A percentile compares a stretch with the other conserved stretches of the same genome.
phyloP scores from a whole-genome alignment of 208 protist genomes.

The Leishmania tarentolae region DNA sequence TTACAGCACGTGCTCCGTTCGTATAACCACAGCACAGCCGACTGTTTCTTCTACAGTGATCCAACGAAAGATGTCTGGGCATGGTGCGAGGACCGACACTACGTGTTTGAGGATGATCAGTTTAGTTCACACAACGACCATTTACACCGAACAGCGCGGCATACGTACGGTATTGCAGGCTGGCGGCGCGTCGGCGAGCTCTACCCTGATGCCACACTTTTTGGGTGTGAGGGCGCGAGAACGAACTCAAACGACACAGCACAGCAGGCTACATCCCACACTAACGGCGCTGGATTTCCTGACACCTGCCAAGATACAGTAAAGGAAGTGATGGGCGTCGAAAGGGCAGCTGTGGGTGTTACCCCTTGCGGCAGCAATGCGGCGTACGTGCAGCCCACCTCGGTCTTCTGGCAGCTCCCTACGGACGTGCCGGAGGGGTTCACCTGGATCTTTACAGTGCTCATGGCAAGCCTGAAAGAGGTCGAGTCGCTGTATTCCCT shows the following conservation, averaged over 20 bases:
- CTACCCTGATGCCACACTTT: conserved; percentile 54
- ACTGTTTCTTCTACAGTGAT: conserved; percentile 74
- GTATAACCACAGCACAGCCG: conserved; percentile 40
- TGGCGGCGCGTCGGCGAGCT: conserved; percentile 75
- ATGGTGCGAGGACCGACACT: conserved; percentile 46
- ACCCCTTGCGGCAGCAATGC: background rate
- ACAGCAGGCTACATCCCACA: too few relatives aligned
- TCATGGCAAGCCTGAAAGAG: conserved; percentile 41
- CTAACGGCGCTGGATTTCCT: background rate
- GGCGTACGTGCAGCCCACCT: background rate
- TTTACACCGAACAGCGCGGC: conserved; percentile 39
- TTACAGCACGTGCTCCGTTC: conserved; percentile 35
- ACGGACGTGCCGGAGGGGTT: conserved; percentile 34
- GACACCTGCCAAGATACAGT: background rate
- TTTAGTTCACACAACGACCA: conserved; percentile 59
- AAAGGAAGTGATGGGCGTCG: background rate
- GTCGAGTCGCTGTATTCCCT: conserved; percentile 10
- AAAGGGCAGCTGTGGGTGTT: background rate
- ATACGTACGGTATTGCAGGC: conserved; percentile 45
- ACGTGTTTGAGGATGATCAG: conserved; percentile 75
- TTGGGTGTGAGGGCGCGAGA: conserved; percentile 23
- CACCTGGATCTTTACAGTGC: conserved; percentile 64
- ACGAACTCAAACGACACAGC: background rate
- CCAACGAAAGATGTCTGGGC: conserved; percentile 43
- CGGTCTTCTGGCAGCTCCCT: conserved; percentile 30